Evolutionary conservation across 345 rosid genomes (phyloP).

Genomic region (Draba incana): DNA sequence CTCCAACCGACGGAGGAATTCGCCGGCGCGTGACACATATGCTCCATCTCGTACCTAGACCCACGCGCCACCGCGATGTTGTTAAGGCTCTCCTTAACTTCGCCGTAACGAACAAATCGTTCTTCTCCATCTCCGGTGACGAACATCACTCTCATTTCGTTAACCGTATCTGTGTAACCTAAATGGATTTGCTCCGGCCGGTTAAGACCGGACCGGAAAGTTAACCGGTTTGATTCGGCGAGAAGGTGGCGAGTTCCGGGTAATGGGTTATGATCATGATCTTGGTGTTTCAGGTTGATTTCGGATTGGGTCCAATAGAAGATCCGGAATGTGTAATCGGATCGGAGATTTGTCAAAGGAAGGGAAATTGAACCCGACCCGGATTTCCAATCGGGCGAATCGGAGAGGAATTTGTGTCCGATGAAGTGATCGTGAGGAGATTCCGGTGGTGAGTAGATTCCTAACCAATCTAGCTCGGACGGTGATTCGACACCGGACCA

Average conservation of each 20-base stretch:
- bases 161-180: conserved; percentile 56
- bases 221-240: conserved; percentile 52
- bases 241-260: conserved; percentile 68
- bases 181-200: conserved; percentile 88
- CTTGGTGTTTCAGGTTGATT: conserved; percentile 57
- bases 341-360: conserved; percentile 72
- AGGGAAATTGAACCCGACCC: conserved; percentile 78
- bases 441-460: conserved; percentile 84
- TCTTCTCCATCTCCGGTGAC: conserved; percentile 63
- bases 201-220: conserved; percentile 44
- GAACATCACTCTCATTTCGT: conserved; percentile 92
- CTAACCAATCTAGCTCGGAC: conserved; percentile 83
- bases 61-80: conserved; percentile 51
- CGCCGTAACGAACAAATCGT: conserved; percentile 70
- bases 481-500: conserved; percentile 82
- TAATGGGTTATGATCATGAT: conserved; percentile 84
- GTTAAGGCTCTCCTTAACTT: conserved; percentile 49
- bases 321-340: conserved; percentile 86
- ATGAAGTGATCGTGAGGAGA: conserved; percentile 69
- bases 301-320: conserved; percentile 79
- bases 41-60: conserved; percentile 71
- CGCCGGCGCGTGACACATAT: conserved; percentile 88
- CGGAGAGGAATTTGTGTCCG: conserved; percentile 75
- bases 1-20: conserved; percentile 81
- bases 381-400: conserved; percentile 59